Base-by-base conservation (phyloP, 805 yeast species). In the Sugiyamaella americana region DNA sequence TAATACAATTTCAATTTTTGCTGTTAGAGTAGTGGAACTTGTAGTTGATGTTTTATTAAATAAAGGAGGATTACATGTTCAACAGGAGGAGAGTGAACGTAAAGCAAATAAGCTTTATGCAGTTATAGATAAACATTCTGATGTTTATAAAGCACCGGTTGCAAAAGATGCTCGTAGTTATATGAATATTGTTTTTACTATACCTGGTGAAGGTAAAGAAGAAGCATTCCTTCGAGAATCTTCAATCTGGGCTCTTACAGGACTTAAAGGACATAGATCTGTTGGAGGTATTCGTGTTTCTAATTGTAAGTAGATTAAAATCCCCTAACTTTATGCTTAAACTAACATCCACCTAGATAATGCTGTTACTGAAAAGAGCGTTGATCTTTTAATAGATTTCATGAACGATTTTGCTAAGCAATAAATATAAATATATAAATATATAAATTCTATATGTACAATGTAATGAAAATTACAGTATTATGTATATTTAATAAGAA, bases 231-330 rank as follows among this genome's bases (percentile, higher is more conserved):
- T 91, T 51, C 70, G 77, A 51, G 80, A 73, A 41, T 95, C 97
- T 2, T 74, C 70, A 20, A 75, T 64, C 22, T 61, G 54, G 47
- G 74, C 77, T 1, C 72, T 93, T 52, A 70, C 80, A 3, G 98
- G 97, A 4, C 74, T 91, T 59, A 86, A 88, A 68, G 98, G 98
- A 37, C 98, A 91, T 67, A 79, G 98, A 64, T 87, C 96, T 3
- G 98, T 91, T 38, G 98, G 98, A 43, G 98, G 98, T 24, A 84
- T 93, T 67, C 82, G 98, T 66, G 89, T 94, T 13, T 88, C 97
- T 11, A 70, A 88, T 46, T 89, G 50, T 47, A 47, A 47, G 50
- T 47, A 4, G n/a, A 5, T n/a, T 16, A 23, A 8, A 6, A n/a
- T 18, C 19, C 6, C 18, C 18, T 10, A 4, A 43, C 46, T 11